phyloP scores from a whole-genome alignment of 2,329 filamentous ascomycete genomes.

The Fusarium hainanense region DNA sequence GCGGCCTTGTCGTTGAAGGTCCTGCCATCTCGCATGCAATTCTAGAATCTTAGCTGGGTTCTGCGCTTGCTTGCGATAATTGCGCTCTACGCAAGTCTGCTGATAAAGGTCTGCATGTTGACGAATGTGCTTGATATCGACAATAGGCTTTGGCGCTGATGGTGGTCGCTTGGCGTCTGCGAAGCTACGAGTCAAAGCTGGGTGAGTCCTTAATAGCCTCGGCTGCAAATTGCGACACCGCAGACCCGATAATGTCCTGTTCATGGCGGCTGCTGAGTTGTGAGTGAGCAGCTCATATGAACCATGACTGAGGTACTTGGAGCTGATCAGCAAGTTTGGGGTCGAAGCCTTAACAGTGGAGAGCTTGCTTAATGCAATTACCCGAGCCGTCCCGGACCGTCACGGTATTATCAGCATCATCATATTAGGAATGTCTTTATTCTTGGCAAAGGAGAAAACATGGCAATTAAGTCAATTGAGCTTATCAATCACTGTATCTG shows the following conservation, averaged over 20 bases:
- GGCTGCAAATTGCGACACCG: slow-evolving; percentile 41
- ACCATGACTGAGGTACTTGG: slow-evolving; percentile 18
- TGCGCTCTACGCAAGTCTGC: slow-evolving; percentile 85
- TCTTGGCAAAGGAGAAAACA: slow-evolving; percentile 8
- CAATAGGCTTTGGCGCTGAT: slow-evolving; percentile 79
- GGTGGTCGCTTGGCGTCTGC: slow-evolving; percentile 64
- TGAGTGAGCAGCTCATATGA: slow-evolving; percentile 38
- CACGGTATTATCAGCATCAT: slow-evolving; percentile 20
- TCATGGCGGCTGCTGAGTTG: slow-evolving; percentile 47
- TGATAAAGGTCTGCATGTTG: slow-evolving; percentile 83
- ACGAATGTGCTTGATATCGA: slow-evolving; percentile 92
- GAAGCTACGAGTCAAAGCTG: slow-evolving; percentile 35
- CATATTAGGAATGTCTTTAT: neutral
- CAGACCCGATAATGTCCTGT: slow-evolving; percentile 45
- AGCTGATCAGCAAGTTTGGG: slow-evolving; percentile 24
- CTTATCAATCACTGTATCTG: neutral
- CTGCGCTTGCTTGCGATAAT: slow-evolving; percentile 72
- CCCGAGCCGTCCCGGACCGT: slow-evolving; percentile 38
- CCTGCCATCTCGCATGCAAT: slow-evolving; percentile 68
- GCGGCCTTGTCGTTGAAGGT: slow-evolving; percentile 69
- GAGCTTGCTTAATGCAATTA: slow-evolving; percentile 49
- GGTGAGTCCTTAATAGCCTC: slow-evolving; percentile 12
- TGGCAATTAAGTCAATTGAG: neutral
- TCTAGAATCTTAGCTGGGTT: slow-evolving; percentile 67
- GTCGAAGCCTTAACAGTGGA: slow-evolving; percentile 35